A percentile compares a stretch with the other conserved stretches of the same genome.
These are phyloP conservation scores for Suhomyces taliae DNA, from an alignment of 1,139 yeast genomes.

Conservation along the genomic window DNA sequence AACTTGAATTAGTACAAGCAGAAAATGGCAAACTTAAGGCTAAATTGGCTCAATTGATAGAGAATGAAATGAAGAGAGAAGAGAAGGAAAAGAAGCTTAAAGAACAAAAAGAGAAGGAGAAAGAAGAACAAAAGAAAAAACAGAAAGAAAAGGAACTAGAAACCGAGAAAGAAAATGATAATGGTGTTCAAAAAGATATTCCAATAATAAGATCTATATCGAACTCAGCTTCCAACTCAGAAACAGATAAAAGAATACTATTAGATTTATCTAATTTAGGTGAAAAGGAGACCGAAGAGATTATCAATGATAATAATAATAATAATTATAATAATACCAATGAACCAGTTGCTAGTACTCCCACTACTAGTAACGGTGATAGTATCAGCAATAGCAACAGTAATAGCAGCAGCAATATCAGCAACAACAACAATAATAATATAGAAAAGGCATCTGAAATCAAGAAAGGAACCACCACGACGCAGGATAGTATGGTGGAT, in stretches of 20 bases:
- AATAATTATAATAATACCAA: no score
- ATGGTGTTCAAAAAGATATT: background rate
- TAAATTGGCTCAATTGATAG: constrained; percentile 7
- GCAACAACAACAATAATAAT: background rate
- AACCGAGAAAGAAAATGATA: background rate
- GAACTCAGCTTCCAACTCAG: background rate
- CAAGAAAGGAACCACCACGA: constrained; percentile 14
- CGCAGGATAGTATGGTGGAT: constrained; percentile 16
- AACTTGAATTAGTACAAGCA: constrained; percentile 7
- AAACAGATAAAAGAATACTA: background rate
- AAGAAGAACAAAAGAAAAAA: no score
- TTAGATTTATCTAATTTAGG: constrained; percentile 2
- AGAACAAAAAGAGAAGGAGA: background rate
- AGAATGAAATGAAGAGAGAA: constrained; percentile 6
- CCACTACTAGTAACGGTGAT: background rate
- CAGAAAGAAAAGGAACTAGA: no score
- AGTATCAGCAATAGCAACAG: background rate
- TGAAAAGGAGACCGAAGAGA: background rate
- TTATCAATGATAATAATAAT: background rate
- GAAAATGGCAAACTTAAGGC: constrained; percentile 12
- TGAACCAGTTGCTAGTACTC: background rate
- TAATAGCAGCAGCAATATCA: background rate
- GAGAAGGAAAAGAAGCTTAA: background rate
- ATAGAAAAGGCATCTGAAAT: background rate
- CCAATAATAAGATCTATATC: background rate